A percentile compares a stretch with the other conserved stretches of the same genome.
Conservation (phyloP, 2,329 filamentous ascomycete genomes). For the Penicillium sp. region DNA sequence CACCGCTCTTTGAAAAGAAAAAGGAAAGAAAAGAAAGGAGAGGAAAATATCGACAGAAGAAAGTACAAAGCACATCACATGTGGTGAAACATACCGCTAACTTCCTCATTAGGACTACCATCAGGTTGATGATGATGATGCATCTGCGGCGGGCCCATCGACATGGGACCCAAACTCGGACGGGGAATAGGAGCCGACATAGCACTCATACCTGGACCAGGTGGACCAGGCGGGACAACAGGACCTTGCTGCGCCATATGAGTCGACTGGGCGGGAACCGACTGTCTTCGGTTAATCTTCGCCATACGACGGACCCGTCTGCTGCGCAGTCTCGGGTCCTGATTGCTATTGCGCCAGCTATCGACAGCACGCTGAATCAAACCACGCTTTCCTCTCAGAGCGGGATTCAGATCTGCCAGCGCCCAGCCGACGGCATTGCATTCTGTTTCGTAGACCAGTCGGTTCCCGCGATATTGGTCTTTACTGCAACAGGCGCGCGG, state of each 20-base stretch:
- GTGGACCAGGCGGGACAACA: slow-evolving; percentile 23
- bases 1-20: slow-evolving; percentile 14
- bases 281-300: slow-evolving; percentile 88
- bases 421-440: slow-evolving; percentile 99
- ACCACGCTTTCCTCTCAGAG: slow-evolving; percentile 86
- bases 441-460: slow-evolving; percentile 94
- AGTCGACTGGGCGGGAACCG: slow-evolving; percentile 59
- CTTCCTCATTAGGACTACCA: slow-evolving; percentile 64
- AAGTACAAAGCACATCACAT: slow-evolving; percentile 60
- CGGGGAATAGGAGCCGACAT: slow-evolving; percentile 51
- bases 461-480: slow-evolving; percentile 94
- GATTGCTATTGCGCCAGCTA: slow-evolving; percentile 98
- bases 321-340: slow-evolving; percentile 87
- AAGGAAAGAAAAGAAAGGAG: not conserved
- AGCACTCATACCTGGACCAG: slow-evolving; percentile 58
- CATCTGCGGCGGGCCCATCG: slow-evolving; percentile 65
- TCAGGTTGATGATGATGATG: slow-evolving; percentile 73
- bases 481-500: slow-evolving; percentile 92
- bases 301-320: slow-evolving; percentile 91
- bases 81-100: slow-evolving; percentile 98
- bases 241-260: slow-evolving; percentile 43
- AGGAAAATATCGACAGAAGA: slow-evolving; percentile 10
- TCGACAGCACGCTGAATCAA: slow-evolving; percentile 96
- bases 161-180: slow-evolving; percentile 56
- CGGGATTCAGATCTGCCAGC: slow-evolving; percentile 86